phyloP scores from a whole-genome alignment of 352 stramenopile genomes.

The Pelagophyceae sp. region DNA sequence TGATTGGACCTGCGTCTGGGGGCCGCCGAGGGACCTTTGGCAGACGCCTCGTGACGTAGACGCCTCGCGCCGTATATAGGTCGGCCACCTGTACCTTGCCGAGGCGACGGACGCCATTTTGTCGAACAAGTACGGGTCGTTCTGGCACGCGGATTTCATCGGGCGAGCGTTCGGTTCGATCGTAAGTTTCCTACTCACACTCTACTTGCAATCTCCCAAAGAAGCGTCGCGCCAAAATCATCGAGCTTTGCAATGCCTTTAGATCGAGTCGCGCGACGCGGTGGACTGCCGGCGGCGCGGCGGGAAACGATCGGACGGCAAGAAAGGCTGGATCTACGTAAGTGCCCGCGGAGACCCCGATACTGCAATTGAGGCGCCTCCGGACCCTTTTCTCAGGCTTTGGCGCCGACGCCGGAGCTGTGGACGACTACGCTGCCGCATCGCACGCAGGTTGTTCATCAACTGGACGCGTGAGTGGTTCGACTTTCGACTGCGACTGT shows the following conservation, averaged over 20 bases:
- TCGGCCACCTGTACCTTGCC: constrained; percentile 63
- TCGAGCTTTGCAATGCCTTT: no score
- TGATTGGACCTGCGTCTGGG: not conserved
- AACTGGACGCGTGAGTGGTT: constrained; percentile 82
- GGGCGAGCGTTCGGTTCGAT: constrained; percentile 68
- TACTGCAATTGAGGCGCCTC: no score
- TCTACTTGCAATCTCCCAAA: no score
- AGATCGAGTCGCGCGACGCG: not conserved
- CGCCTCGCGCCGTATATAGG: not conserved
- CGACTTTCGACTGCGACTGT: no score
- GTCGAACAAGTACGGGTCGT: constrained; percentile 76
- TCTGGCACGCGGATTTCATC: constrained; percentile 84
- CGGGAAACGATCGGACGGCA: constrained; percentile 40
- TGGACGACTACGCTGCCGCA: constrained; percentile 72
- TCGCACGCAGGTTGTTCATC: constrained; percentile 95
- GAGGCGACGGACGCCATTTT: constrained; percentile 57
- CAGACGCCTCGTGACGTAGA: not conserved
- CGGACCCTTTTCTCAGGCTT: no score
- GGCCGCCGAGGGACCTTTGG: no score
- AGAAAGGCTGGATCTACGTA: constrained; percentile 76
- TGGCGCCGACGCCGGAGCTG: constrained; percentile 89
- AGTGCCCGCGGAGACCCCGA: no score
- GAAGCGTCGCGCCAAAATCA: no score
- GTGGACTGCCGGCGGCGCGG: constrained; percentile 32
- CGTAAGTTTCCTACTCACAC: no score